Conservation (phyloP, 208 protist species). For the Crithidia acanthocephali region DNA sequence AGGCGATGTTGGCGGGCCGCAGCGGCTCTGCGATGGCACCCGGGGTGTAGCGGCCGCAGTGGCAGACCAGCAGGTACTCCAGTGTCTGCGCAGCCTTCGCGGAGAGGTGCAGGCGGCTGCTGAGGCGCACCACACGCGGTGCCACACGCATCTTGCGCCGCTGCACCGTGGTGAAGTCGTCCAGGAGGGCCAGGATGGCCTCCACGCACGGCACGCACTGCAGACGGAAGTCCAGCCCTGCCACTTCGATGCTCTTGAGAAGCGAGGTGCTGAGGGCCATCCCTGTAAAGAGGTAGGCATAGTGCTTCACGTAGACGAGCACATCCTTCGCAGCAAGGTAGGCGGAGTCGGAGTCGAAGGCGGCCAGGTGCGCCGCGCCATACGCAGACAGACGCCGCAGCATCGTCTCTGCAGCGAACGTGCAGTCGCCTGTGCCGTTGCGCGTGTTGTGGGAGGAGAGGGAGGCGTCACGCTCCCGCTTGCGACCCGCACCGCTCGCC, state of each 20-base stretch:
- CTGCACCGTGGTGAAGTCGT: constrained; percentile 35
- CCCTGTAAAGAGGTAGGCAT: constrained; percentile 18
- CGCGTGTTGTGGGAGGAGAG: not conserved
- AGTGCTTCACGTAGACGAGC: constrained; percentile 43
- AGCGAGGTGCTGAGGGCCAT: constrained; percentile 33
- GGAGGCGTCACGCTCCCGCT: not conserved
- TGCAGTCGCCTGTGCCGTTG: not conserved
- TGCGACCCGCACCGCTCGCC: not conserved
- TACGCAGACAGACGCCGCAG: constrained; percentile 27
- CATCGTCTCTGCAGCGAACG: constrained; percentile 3
- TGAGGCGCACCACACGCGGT: constrained; percentile 81
- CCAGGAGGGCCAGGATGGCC: constrained; percentile 28
- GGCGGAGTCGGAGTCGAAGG: constrained; percentile 64
- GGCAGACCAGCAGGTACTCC: constrained; percentile 78
- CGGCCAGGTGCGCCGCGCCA: constrained; percentile 39
- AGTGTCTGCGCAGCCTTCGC: constrained; percentile 56
- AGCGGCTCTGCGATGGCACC: constrained; percentile 27
- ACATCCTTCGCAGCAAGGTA: constrained; percentile 70
- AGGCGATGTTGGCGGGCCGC: constrained; percentile 56
- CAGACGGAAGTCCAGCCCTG: constrained; percentile 46
- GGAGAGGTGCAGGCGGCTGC: constrained; percentile 51
- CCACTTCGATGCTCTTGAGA: constrained; percentile 28
- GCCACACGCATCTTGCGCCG: constrained; percentile 45
- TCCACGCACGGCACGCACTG: constrained; percentile 59
- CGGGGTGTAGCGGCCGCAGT: constrained; percentile 58